phyloP scores from a whole-genome alignment of 2,329 filamentous ascomycete species.

The Fusarium nelsonii region DNA sequence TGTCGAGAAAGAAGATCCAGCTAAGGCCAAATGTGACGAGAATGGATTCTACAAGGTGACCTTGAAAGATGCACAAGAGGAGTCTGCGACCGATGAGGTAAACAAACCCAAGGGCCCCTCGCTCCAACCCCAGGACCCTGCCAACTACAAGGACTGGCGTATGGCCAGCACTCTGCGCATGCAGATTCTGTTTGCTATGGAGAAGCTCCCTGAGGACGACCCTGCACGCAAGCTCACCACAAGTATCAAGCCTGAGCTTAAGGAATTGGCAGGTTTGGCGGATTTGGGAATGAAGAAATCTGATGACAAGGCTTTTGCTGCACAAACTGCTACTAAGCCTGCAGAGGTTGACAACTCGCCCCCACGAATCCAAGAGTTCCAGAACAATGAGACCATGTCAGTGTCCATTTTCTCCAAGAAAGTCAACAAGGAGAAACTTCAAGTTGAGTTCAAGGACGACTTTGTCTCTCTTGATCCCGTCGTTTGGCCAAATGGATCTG shows the following conservation, averaged over 20 bases:
- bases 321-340: slow-evolving; percentile 29
- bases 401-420: slow-evolving; percentile 60
- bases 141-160: slow-evolving; percentile 51
- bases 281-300: slow-evolving; percentile 20
- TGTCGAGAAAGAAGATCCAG: slow-evolving; percentile 51
- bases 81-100: slow-evolving; percentile 50
- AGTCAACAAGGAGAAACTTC: slow-evolving; percentile 56
- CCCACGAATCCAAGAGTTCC: slow-evolving; percentile 53
- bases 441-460: slow-evolving; percentile 52
- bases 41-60: slow-evolving; percentile 63
- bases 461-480: slow-evolving; percentile 49
- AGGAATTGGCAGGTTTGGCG: slow-evolving; percentile 47
- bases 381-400: slow-evolving; percentile 52
- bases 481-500: slow-evolving; percentile 62
- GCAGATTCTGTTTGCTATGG: slow-evolving; percentile 61
- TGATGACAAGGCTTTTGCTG: neutral
- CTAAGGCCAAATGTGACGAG: slow-evolving; percentile 53
- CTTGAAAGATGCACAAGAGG: slow-evolving; percentile 46
- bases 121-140: slow-evolving; percentile 1
- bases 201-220: slow-evolving; percentile 59
- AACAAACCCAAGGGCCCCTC: slow-evolving; percentile 41
- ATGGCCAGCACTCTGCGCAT: slow-evolving; percentile 61
- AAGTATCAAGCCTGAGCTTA: slow-evolving; percentile 49
- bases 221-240: slow-evolving; percentile 61
- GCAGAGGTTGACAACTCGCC: slow-evolving; percentile 42